Base-by-base conservation (phyloP, 2,329 filamentous ascomycete genomes). In the Stagonosporopsis tanaceti region DNA sequence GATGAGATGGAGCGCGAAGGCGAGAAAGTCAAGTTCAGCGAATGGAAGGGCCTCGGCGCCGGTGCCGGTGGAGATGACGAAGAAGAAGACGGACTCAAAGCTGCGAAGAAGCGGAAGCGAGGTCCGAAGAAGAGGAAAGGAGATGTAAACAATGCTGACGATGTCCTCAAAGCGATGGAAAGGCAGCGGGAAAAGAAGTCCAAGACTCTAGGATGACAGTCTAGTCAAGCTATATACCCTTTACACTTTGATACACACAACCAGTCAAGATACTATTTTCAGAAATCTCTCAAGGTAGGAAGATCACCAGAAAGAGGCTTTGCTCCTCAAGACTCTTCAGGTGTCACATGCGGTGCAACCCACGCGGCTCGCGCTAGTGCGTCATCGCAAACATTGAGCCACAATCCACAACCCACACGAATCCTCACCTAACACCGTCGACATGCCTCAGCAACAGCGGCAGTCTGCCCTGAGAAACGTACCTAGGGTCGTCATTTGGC, bases 91-190 rank as follows among this genome's bases (percentile, higher is more conserved):
- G 74, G 70, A 1, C 77, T 69, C 0, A 82, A 80, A 1, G 76
- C 76, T 75, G 82, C 45, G 77, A 85, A 89, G 63, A 71, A 81
- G 78, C 81, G 89, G 63, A 92, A 91, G 78, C 83, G 91, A 62
- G 88, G 87, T 0, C 80, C 84, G 0, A 91, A 90, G 81, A 93
- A 91, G 80, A 85, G 87, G 70, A 92, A 91, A 75, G 90, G 90
- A 0, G 90, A 93, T 73, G 87, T 78, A 57, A 92, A 98, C 71
- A 94, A 83, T 76, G 90, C 87, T 14, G 85, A 85, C 5, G 92
- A 96, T 80, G 91, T 97, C 51, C 79, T 96, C 81, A 85, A 85
- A 56, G 90, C 92, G 27, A 84, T 97, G 68, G 90, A 95, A 72
- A 81, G 83, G 63, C 80, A 85, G 62, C 84, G 84, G 72, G 78